A percentile compares a stretch with the other conserved stretches of the same genome.
These are phyloP conservation scores for Prunus salicina DNA, from an alignment of 306 rosid species.

Conservation along the genomic window DNA sequence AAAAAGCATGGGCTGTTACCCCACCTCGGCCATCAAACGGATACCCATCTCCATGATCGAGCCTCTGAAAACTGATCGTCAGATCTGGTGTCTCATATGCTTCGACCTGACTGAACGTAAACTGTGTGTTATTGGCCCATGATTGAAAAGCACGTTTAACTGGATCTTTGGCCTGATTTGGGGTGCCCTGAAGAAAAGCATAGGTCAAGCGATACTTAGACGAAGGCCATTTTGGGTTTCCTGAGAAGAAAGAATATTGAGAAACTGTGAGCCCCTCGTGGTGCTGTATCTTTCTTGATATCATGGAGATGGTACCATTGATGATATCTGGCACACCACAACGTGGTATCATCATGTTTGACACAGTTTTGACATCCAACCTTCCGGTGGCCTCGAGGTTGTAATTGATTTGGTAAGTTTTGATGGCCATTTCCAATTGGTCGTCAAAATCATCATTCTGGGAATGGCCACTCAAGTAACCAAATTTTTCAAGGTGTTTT, in stretches of 20 bases:
- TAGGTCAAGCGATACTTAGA: constrained; percentile 19
- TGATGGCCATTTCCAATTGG: constrained; percentile 34
- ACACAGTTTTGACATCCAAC: constrained; percentile 27
- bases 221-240: constrained; percentile 27
- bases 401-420: constrained; percentile 36
- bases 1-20: constrained; percentile 22
- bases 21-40: constrained; percentile 24
- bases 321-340: constrained; percentile 42
- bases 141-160: constrained; percentile 19
- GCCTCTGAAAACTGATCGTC: constrained; percentile 4
- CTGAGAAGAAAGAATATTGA: constrained; percentile 11
- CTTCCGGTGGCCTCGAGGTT: constrained; percentile 25
- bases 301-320: constrained; percentile 26
- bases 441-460: constrained; percentile 27
- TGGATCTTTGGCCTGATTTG: not conserved
- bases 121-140: constrained; percentile 21
- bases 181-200: not conserved
- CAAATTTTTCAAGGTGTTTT: constrained; percentile 32
- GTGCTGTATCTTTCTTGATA: not conserved
- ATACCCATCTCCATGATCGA: constrained; percentile 28
- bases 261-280: not conserved
- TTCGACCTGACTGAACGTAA: constrained; percentile 8
- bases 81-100: not conserved
- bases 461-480: constrained; percentile 25
- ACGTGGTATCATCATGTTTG: constrained; percentile 37